A percentile compares a stretch with the other conserved stretches of the same genome.
These are phyloP conservation scores for Berberis vulgaris DNA, from an alignment of 164 flowering plant genomes.

Conservation along the genomic window DNA sequence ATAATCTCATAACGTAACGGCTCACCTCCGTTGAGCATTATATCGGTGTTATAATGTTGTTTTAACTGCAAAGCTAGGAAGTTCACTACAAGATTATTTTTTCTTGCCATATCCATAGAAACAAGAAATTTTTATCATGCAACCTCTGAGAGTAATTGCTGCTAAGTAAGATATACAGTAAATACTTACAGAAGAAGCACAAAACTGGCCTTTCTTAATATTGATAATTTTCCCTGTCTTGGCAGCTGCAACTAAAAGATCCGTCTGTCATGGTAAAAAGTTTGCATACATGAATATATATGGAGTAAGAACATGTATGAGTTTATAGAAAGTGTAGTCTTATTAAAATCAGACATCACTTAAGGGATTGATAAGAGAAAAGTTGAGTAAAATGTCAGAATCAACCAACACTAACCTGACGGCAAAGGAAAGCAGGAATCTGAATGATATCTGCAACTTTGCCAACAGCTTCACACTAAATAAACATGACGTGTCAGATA, in stretches of 20 bases:
- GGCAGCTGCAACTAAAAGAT: conserved; percentile 94
- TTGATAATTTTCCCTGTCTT: conserved; percentile 92
- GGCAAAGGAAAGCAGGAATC: conserved; percentile 97
- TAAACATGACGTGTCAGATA: conserved; percentile 2
- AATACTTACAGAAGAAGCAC: conserved; percentile 82
- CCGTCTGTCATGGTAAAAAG: conserved; percentile 58
- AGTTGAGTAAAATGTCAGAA: neutral
- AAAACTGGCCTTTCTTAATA: conserved; percentile 95
- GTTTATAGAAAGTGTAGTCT: too few relatives aligned
- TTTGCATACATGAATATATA: neutral
- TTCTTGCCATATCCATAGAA: neutral
- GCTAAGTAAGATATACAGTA: neutral
- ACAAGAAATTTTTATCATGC: neutral
- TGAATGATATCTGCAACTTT: conserved; percentile 91
- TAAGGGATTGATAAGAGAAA: neutral
- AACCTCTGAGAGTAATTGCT: too few relatives aligned
- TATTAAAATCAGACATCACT: too few relatives aligned
- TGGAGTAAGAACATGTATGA: neutral
- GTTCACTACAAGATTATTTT: neutral
- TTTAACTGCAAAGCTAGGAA: too few relatives aligned
- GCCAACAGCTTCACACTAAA: conserved; percentile 88
- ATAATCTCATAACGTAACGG: too few relatives aligned
- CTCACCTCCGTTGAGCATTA: too few relatives aligned
- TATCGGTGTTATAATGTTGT: too few relatives aligned
- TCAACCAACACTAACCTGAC: conserved; percentile 47